These are phyloP conservation scores for Aspergillus ibericus DNA, from an alignment of 2,329 filamentous ascomycete genomes.

Conservation along the genomic window DNA sequence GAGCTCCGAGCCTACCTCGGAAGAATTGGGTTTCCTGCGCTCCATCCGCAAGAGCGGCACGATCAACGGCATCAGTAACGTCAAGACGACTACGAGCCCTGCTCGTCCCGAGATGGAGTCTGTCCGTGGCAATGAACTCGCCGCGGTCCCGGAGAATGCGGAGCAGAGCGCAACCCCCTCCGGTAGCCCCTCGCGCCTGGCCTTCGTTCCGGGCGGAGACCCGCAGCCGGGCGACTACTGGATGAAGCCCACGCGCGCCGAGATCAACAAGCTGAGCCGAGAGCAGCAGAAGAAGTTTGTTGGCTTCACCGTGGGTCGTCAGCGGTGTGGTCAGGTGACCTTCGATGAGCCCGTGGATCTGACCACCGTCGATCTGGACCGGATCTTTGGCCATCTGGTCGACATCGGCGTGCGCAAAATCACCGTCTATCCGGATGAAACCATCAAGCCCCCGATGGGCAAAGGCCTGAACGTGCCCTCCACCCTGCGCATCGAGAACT, in stretches of 20 bases:
- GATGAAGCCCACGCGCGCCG: constrained; percentile 74
- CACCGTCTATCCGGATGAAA: constrained; percentile 78
- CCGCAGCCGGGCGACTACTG: constrained; percentile 76
- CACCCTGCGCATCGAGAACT: constrained; percentile 83
- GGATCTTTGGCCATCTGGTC: constrained; percentile 76
- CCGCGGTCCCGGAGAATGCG: constrained; percentile 68
- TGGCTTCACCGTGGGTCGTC: constrained; percentile 78
- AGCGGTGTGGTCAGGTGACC: constrained; percentile 75
- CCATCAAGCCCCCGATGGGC: constrained; percentile 78
- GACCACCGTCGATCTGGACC: constrained; percentile 72
- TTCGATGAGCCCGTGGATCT: constrained; percentile 85
- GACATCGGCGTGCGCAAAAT: constrained; percentile 73
- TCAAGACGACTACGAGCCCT: constrained; percentile 30
- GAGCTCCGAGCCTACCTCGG: constrained; percentile 55
- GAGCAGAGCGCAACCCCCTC: constrained; percentile 39
- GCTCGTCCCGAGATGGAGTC: constrained; percentile 66
- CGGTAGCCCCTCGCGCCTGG: constrained; percentile 32
- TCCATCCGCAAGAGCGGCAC: constrained; percentile 53
- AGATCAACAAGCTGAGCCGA: constrained; percentile 76
- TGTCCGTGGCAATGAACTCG: constrained; percentile 71
- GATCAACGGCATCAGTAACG: constrained; percentile 43
- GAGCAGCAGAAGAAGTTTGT: constrained; percentile 73
- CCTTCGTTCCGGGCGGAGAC: constrained; percentile 40
- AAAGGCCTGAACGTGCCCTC: constrained; percentile 91
- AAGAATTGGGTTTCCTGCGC: constrained; percentile 62